Evolutionary conservation across 345 rosid species (phyloP), one percentile per base, ranked within the genome.

Genomic region (Ricinus communis): DNA sequence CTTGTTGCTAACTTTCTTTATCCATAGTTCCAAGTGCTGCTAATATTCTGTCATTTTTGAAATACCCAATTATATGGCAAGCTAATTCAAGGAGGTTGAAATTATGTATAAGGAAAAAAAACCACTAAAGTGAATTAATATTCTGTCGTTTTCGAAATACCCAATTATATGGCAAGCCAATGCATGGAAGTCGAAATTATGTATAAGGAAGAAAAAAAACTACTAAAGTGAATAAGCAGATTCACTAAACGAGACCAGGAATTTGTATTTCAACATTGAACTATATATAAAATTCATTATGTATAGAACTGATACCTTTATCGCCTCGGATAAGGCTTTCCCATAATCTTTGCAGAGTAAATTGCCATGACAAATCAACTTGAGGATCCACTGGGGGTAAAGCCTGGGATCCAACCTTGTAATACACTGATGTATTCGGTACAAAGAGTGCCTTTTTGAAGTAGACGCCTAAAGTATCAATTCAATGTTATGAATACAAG

Each of bases 391-490:
- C 65, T n/a, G 81, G 75, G 43, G 90, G 85, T 62, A 73, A 70
- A 71, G 80, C 75, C 27, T 76, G 76, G 62, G 97, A 74, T 79
- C 94, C 97, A 71, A 95, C 94, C 85, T 92, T 88, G 88, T 86
- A 38, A 81, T 92, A 90, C 58, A 88, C 84, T 0, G 98, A 90
- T 72, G 82, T 72, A 71, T 91, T 95, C 21, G 97, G 97, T 12
- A 88, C 97, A 86, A 95, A 95, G 38, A 95, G 84, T 0, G 97
- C 99, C 83, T 80, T 92, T 81, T 85, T 83, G 93, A 95, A 92
- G 66, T 72, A 60, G 79, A 95, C 88, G 69, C 94, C 98, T 95
- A 75, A 60, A 58, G 75, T 47, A n/a, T 51, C 67, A 55, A 59
- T 58, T 64, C 41, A 56, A 68, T 55, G 41, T 24, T n/a, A n/a